phyloP scores from a whole-genome alignment of 1,284 basidiomycete species.

The Vanrija humicola region DNA sequence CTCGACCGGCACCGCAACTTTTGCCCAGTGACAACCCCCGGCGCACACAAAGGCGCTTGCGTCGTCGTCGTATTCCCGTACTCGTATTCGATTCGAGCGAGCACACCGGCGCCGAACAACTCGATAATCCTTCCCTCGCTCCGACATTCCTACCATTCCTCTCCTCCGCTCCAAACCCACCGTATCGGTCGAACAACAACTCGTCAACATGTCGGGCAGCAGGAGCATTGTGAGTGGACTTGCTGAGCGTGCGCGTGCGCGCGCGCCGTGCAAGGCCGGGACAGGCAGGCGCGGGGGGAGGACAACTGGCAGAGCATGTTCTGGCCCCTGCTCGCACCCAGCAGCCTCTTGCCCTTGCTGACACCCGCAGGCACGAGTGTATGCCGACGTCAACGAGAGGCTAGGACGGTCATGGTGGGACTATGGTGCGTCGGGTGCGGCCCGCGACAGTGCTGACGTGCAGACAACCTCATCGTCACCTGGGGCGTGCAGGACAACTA shows the following conservation, averaged over 20 bases:
- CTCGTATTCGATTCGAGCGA: too few relatives aligned
- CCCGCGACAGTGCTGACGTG: not conserved
- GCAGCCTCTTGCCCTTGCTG: not conserved
- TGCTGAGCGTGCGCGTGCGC: not conserved
- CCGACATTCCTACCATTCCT: not conserved
- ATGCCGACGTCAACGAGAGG: conserved; percentile 58
- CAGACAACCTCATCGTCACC: conserved; percentile 86
- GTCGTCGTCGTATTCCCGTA: not conserved
- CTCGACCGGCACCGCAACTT: not conserved
- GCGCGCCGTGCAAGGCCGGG: too few relatives aligned
- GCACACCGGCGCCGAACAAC: not conserved
- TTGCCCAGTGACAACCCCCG: not conserved
- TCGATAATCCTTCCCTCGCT: not conserved
- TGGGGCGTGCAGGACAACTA: conserved; percentile 98
- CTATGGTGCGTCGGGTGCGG: conserved; percentile 51
- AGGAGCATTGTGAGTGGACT: conserved; percentile 28
- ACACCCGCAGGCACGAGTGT: conserved; percentile 52
- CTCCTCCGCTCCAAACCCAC: not conserved
- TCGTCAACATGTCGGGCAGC: conserved; percentile 20
- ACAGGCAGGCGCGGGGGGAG: too few relatives aligned
- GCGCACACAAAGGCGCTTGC: too few relatives aligned
- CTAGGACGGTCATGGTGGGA: conserved; percentile 59
- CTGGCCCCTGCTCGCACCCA: too few relatives aligned
- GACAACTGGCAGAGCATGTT: too few relatives aligned
- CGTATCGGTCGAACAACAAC: conserved; percentile 10